Percentiles rank a stretch among this genome's conserved stretches.
Evolutionary conservation across 1,139 yeast genomes (phyloP).

Genomic region (Yamadazyma trypodendri): DNA sequence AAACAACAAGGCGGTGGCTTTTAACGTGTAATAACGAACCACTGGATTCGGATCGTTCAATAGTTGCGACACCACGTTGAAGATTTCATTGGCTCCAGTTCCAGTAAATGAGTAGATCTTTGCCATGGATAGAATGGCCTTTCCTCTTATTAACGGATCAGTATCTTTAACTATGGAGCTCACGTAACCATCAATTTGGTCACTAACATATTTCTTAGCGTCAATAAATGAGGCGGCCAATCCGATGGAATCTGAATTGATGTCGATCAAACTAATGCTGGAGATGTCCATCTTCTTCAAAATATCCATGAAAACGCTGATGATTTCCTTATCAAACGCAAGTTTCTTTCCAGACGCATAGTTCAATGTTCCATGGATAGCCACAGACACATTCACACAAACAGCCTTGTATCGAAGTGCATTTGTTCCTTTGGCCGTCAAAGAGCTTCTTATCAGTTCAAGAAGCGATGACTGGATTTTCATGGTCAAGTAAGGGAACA

Average conservation of each 20-base stretch:
- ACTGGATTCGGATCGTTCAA: slow-evolving; percentile 81
- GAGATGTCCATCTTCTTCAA: slow-evolving; percentile 46
- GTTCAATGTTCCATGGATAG: slow-evolving; percentile 58
- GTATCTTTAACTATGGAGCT: slow-evolving; percentile 53
- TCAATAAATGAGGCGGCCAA: slow-evolving; percentile 44
- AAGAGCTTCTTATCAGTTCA: slow-evolving; percentile 69
- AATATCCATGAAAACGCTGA: slow-evolving; percentile 55
- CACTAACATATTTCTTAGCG: slow-evolving; percentile 35
- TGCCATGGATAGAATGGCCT: slow-evolving; percentile 59
- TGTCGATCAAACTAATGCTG: slow-evolving; percentile 38
- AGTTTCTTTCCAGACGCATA: slow-evolving; percentile 26
- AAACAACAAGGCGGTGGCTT: slow-evolving; percentile 56
- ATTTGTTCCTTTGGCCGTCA: slow-evolving; percentile 29
- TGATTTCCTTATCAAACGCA: slow-evolving; percentile 44
- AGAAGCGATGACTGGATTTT: slow-evolving; percentile 84
- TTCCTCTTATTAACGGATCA: slow-evolving; percentile 66
- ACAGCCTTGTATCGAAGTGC: slow-evolving; percentile 49
- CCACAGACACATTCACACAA: slow-evolving; percentile 59
- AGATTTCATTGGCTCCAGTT: slow-evolving; percentile 39
- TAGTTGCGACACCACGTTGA: slow-evolving; percentile 60
- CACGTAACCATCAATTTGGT: slow-evolving; percentile 53
- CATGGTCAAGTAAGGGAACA: slow-evolving; percentile 71
- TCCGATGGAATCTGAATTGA: slow-evolving; percentile 73
- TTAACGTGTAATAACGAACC: slow-evolving; percentile 72
- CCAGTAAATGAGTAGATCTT: slow-evolving; percentile 49